phyloP scores from a whole-genome alignment of 2,329 filamentous ascomycete species.

The Sphaerostilbella broomeana region DNA sequence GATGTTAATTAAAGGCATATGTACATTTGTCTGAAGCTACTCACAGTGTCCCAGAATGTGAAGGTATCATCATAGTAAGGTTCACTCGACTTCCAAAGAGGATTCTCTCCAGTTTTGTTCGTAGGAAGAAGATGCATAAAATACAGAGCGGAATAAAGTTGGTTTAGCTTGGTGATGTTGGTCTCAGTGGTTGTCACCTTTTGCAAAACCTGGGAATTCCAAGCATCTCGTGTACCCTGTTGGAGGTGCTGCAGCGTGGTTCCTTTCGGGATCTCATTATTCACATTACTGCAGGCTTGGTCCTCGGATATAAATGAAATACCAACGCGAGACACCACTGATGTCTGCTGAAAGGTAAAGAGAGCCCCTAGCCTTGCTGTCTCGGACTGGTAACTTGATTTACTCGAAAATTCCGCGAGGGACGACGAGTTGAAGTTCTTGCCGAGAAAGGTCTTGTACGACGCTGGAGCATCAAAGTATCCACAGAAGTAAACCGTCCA shows the following conservation, averaged over 20 bases:
- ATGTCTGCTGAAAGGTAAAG: conserved; percentile 44
- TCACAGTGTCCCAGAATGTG: conserved; percentile 54
- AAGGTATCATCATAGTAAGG: conserved; percentile 69
- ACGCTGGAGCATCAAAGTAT: conserved; percentile 44
- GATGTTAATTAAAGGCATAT: neutral
- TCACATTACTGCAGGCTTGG: conserved; percentile 53
- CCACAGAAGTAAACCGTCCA: conserved; percentile 62
- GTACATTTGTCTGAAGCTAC: neutral
- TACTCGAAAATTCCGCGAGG: conserved; percentile 27
- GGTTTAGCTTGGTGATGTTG: conserved; percentile 46
- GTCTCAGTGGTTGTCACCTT: conserved; percentile 56
- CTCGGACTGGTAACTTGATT: conserved; percentile 27
- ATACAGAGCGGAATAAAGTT: conserved; percentile 63
- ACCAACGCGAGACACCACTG: conserved; percentile 53
- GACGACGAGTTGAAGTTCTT: conserved; percentile 24
- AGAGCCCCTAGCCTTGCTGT: conserved; percentile 41
- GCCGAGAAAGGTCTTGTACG: conserved; percentile 40
- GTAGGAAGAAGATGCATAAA: conserved; percentile 64
- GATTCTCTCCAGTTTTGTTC: conserved; percentile 66
- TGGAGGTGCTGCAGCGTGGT: conserved; percentile 40
- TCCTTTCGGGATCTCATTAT: conserved; percentile 47
- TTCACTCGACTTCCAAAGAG: conserved; percentile 55
- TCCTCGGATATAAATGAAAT: conserved; percentile 60
- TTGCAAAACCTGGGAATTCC: conserved; percentile 56
- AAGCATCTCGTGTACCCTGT: conserved; percentile 41